A percentile compares a stretch with the other conserved stretches of the same genome.
These are phyloP conservation scores for Suhomyces faveliae DNA, from an alignment of 805 yeast species.

Conservation along the genomic window DNA sequence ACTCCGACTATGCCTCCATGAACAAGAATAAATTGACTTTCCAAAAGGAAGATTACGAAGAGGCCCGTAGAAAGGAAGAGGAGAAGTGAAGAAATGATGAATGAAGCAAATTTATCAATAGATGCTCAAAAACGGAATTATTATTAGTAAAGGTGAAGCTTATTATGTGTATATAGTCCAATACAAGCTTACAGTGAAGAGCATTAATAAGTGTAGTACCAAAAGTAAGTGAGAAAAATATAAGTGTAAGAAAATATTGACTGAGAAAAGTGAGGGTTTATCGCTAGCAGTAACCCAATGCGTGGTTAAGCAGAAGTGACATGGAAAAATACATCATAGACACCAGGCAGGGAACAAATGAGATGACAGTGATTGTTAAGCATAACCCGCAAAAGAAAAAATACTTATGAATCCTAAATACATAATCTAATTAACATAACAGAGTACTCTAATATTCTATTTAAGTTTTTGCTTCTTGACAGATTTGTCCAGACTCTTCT, in stretches of 20 bases:
- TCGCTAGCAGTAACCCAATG: too few species aligned
- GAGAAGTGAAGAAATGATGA: slow-evolving; percentile 1
- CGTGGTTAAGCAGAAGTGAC: too few species aligned
- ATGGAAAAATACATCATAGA: too few species aligned
- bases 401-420: too few species aligned
- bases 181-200: not conserved
- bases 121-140: not conserved
- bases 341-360: too few species aligned
- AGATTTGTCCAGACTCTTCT: slow-evolving; percentile 3
- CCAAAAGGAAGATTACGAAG: slow-evolving; percentile 31
- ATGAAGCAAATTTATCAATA: not conserved
- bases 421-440: too few species aligned
- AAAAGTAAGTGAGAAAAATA: not conserved
- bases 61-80: slow-evolving; percentile 19
- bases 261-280: too few species aligned
- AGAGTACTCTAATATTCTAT: too few species aligned
- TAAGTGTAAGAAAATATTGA: not conserved
- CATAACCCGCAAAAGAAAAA: too few species aligned
- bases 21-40: slow-evolving; percentile 41
- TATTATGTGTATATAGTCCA: not conserved
- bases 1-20: slow-evolving; percentile 43
- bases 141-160: not conserved
- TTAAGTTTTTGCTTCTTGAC: not conserved
- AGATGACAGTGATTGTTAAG: too few species aligned
- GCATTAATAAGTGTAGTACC: not conserved